Evolutionary conservation across 2,329 filamentous ascomycete genomes (phyloP).

Genomic region (Colletotrichum agaves): DNA sequence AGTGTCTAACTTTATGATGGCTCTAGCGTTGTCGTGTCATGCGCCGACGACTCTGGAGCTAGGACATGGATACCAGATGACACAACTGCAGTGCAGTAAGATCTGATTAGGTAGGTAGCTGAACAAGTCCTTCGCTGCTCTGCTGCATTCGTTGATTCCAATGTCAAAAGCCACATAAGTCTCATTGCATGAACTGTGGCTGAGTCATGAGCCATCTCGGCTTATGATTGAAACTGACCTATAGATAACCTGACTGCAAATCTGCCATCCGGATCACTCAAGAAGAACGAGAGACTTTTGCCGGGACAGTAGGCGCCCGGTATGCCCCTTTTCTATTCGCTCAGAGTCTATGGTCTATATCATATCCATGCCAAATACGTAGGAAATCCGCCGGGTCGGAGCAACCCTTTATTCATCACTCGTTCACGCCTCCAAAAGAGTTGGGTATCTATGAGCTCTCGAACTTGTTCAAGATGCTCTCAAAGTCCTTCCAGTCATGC

Average conservation of each 20-base stretch:
- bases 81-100: background rate
- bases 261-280: too few species aligned
- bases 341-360: constrained; percentile 14
- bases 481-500: constrained; percentile 38
- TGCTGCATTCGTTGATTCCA: background rate
- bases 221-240: background rate
- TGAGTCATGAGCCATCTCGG: background rate
- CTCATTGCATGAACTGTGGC: too few species aligned
- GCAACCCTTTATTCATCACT: constrained; percentile 1
- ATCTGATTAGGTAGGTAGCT: background rate
- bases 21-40: background rate
- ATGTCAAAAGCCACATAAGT: too few species aligned
- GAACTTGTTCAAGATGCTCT: constrained; percentile 36
- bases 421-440: background rate
- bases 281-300: background rate
- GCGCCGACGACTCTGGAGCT: background rate
- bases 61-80: constrained; percentile 3
- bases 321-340: constrained; percentile 14
- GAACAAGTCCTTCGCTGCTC: too few species aligned
- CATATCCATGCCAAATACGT: background rate
- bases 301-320: background rate
- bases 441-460: constrained; percentile 37
- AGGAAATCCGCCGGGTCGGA: background rate
- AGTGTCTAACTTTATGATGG: background rate
- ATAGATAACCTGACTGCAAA: background rate